phyloP scores from a whole-genome alignment of 495 filamentous ascomycete genomes.

The Talaromyces liani region DNA sequence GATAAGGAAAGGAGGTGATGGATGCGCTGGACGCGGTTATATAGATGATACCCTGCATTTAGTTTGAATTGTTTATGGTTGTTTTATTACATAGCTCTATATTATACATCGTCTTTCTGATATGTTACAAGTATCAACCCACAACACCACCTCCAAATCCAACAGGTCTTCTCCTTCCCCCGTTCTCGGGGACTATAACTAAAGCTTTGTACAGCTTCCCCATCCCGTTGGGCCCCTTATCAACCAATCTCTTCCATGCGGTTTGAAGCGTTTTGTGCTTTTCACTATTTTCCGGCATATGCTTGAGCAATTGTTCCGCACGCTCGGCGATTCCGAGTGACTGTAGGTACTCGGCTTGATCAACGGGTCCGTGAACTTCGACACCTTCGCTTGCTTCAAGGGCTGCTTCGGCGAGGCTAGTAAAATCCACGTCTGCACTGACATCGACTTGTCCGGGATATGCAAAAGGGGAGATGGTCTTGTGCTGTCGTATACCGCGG shows the following conservation, averaged over 20 bases:
- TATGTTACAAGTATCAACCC: background rate
- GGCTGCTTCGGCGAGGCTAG: constrained; percentile 73
- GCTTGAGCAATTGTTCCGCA: constrained; percentile 56
- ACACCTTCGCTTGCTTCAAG: constrained; percentile 63
- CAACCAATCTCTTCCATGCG: constrained; percentile 72
- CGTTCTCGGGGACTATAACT: constrained; percentile 78
- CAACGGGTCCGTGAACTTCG: constrained; percentile 88
- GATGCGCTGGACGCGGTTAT: background rate
- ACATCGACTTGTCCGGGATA: constrained; percentile 77
- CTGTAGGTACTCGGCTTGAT: constrained; percentile 72
- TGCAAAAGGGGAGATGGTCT: constrained; percentile 65
- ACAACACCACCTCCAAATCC: constrained; percentile 80
- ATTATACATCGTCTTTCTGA: background rate
- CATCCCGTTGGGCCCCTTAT: constrained; percentile 74
- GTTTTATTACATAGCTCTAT: background rate
- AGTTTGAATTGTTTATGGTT: background rate
- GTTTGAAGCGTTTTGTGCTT: constrained; percentile 56
- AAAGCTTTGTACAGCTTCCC: constrained; percentile 89
- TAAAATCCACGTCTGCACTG: constrained; percentile 87
- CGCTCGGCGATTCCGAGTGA: constrained; percentile 76
- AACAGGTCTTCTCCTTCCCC: constrained; percentile 66
- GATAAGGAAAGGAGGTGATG: background rate
- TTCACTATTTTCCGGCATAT: constrained; percentile 28
- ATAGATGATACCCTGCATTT: background rate
- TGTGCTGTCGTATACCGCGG: constrained; percentile 74